A percentile compares a stretch with the other conserved stretches of the same genome.
Evolutionary conservation across 441 rosid species (phyloP).

Genomic region (Erodium moschatum): DNA sequence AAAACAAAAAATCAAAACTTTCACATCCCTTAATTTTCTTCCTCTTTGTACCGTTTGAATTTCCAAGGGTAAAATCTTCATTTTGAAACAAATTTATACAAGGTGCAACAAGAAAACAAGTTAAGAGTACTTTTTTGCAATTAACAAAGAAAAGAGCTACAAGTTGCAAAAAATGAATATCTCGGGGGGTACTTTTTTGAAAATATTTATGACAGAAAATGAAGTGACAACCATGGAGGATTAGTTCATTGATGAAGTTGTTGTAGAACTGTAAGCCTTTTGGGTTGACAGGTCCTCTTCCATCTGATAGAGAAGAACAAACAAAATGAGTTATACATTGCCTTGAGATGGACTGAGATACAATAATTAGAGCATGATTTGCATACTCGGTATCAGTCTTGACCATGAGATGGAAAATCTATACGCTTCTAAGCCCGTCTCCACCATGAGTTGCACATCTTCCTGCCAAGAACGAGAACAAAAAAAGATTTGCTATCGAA

Average conservation of each 20-base stretch:
- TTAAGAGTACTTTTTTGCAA: too few species aligned
- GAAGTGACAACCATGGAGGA: background rate
- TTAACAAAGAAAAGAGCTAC: too few species aligned
- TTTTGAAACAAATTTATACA: too few species aligned
- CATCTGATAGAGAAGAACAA: constrained; percentile 19
- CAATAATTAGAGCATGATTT: background rate
- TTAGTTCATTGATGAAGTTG: constrained; percentile 22
- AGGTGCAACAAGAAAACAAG: too few species aligned
- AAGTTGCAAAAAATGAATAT: too few species aligned
- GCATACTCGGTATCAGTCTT: constrained; percentile 23
- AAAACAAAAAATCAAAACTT: too few species aligned
- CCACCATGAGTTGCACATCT: constrained; percentile 23
- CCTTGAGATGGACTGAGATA: background rate
- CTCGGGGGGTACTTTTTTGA: too few species aligned
- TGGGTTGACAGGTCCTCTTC: constrained; percentile 20
- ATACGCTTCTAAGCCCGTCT: constrained; percentile 17
- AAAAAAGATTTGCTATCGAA: background rate
- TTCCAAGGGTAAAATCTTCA: too few species aligned
- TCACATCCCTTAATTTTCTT: too few species aligned
- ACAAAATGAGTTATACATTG: background rate
- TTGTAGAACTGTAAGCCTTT: constrained; percentile 26
- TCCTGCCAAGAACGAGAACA: background rate
- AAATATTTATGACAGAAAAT: background rate
- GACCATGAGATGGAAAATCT: constrained; percentile 27
- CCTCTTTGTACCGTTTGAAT: too few species aligned